Conservation (phyloP, 2,329 filamentous ascomycete species). For the Orbilia oligospora region DNA sequence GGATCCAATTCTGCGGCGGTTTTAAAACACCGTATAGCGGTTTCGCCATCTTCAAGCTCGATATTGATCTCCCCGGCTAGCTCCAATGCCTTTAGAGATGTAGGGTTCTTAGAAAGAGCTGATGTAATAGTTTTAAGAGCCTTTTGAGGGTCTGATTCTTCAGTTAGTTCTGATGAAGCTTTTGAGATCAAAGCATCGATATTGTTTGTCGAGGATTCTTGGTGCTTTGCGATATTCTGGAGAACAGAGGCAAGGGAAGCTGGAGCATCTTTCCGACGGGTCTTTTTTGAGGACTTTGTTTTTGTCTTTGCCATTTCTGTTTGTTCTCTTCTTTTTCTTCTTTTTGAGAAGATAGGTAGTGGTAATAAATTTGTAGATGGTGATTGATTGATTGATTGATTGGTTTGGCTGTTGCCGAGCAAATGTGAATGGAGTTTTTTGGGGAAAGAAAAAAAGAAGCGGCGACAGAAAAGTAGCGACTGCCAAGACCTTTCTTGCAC, state of each 20-base stretch:
- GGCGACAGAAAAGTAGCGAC: conserved; percentile 28
- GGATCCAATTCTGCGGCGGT: conserved; percentile 82
- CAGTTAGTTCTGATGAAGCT: conserved; percentile 43
- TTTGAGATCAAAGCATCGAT: conserved; percentile 43
- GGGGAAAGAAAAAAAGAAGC: conserved; percentile 21
- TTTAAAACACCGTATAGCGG: conserved; percentile 80
- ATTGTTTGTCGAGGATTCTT: conserved; percentile 31
- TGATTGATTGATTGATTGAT: neutral
- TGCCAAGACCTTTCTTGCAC: conserved; percentile 5
- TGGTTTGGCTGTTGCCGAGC: neutral
- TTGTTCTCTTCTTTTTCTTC: neutral
- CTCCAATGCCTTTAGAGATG: conserved; percentile 76
- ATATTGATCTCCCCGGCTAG: conserved; percentile 85
- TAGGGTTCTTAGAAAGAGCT: conserved; percentile 59
- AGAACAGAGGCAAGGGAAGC: conserved; percentile 56
- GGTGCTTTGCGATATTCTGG: conserved; percentile 57
- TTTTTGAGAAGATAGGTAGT: neutral
- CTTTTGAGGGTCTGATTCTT: conserved; percentile 55
- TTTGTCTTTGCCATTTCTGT: conserved; percentile 60
- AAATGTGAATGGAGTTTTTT: neutral
- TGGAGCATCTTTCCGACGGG: conserved; percentile 54
- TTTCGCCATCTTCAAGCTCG: conserved; percentile 84
- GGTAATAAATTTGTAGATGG: neutral
- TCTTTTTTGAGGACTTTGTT: conserved; percentile 58
- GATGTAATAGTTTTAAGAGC: conserved; percentile 59